Percentiles rank a stretch among this genome's conserved stretches.
Conservation (phyloP, 768 basidiomycete species). For the Trametes elegans region DNA sequence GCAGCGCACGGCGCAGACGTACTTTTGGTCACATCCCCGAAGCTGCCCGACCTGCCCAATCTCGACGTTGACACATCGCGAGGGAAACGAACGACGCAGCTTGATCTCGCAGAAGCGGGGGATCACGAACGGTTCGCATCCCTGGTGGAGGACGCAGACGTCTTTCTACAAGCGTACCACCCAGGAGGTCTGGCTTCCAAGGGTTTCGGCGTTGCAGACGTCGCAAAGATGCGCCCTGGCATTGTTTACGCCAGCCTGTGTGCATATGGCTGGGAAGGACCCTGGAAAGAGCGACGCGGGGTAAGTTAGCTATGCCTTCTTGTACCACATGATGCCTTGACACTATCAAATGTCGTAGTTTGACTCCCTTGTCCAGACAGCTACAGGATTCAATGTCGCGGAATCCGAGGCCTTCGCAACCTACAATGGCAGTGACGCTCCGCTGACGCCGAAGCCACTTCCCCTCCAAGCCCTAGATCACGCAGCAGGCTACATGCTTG, state of each 20-base stretch:
- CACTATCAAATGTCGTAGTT: conserved; percentile 39
- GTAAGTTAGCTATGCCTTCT: conserved; percentile 36
- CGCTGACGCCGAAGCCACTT: conserved; percentile 34
- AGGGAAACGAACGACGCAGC: conserved; percentile 61
- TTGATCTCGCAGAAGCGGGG: conserved; percentile 41
- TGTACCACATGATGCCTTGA: background rate
- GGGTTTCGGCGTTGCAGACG: conserved; percentile 46
- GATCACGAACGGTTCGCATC: conserved; percentile 35
- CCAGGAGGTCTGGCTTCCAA: conserved; percentile 47
- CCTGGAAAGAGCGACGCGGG: conserved; percentile 52
- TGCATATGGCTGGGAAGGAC: conserved; percentile 59
- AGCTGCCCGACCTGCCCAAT: conserved; percentile 47
- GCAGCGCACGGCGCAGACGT: conserved; percentile 59
- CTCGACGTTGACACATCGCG: conserved; percentile 60
- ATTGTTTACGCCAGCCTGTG: conserved; percentile 53
- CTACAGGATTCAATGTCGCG: conserved; percentile 56
- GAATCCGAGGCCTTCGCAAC: conserved; percentile 49
- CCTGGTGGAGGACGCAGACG: conserved; percentile 45
- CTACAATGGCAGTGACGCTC: conserved; percentile 23
- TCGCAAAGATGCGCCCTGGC: conserved; percentile 40
- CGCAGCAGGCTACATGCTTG: conserved; percentile 55
- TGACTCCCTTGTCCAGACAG: conserved; percentile 64
- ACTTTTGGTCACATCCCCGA: conserved; percentile 52
- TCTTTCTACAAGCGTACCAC: conserved; percentile 62
- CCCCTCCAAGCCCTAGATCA: conserved; percentile 63